A percentile compares a stretch with the other conserved stretches of the same genome.
Evolutionary conservation across 129 eudicot species (phyloP).

Genomic region (Flaveria trinervia): DNA sequence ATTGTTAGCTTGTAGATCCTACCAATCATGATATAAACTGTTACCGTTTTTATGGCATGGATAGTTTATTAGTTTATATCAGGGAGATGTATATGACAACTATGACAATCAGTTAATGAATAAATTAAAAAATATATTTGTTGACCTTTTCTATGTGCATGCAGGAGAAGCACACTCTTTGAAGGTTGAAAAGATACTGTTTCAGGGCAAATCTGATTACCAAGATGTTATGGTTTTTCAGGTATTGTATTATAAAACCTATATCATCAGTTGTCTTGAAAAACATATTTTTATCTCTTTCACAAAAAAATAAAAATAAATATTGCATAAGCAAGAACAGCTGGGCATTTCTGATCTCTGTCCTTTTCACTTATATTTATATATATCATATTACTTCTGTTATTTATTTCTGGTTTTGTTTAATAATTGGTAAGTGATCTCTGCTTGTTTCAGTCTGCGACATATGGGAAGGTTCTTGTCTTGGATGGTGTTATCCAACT

Average conservation of each 20-base stretch:
- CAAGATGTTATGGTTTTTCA: constrained; percentile 95
- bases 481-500: constrained; percentile 98
- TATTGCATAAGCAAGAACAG: background rate
- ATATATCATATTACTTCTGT: background rate
- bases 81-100: background rate
- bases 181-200: constrained; percentile 86
- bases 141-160: constrained; percentile 1
- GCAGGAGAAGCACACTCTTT: constrained; percentile 98
- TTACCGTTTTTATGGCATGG: background rate
- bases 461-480: constrained; percentile 96
- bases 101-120: background rate
- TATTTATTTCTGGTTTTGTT: background rate
- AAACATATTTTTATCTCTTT: background rate
- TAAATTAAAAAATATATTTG: background rate
- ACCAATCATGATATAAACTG: background rate
- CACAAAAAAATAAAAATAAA: background rate
- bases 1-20: background rate
- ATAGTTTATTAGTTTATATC: background rate
- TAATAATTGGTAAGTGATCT: background rate
- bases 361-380: background rate
- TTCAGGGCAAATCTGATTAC: constrained; percentile 85
- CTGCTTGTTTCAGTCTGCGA: constrained; percentile 67
- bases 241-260: constrained; percentile 41
- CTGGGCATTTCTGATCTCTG: background rate
- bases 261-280: background rate